Base-by-base conservation (phyloP, 2,329 filamentous ascomycete genomes). In the Alternaria sp. region DNA sequence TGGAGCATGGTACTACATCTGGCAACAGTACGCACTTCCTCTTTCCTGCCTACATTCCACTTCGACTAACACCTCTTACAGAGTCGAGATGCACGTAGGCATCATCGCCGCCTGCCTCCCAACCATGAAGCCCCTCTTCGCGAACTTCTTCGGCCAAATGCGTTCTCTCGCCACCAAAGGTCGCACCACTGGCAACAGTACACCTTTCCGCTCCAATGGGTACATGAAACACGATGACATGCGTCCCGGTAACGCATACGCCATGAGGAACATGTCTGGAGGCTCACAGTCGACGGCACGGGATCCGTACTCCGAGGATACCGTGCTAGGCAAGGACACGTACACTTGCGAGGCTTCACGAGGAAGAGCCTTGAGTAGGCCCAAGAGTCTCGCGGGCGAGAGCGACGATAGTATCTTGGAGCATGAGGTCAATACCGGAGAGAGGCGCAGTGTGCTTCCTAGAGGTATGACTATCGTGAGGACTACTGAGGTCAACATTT, bases 41-140 rank as follows among this genome's bases (percentile, higher is more conserved):
- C n/a, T n/a, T n/a, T n/a, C n/a, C n/a, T n/a, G n/a, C n/a, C n/a
- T n/a, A n/a, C n/a, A n/a, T n/a, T n/a, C 26, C 30, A 8, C 49
- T 36, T 40, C 2, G 2, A 6, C 26, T 57, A 1, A 58, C 51
- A n/a, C 64, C 62, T 59, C 11, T 15, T 15, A 15, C 30, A 72
- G 69, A 44, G 70, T 77, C n/a, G 74, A 77, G 51, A 70, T 77
- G 67, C 68, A 76, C 61, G 64, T 76, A 10, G 73, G 74, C n/a
- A 75, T 77, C 54, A 71, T 72, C 32, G 74, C 73, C 11, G 72
- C 73, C 30, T 74, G 71, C 40, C 69, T 77, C 1, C 74, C 74
- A 10, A 74, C 74, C 3, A 68, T 76, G 26, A 76, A 73, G 55
- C 69, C 74, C 9, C 65, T 77, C 43, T 68, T 76, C 44, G 66